Percentiles rank a stretch among this genome's conserved stretches.
These are phyloP conservation scores for Amanita phalloides DNA, from an alignment of 768 basidiomycete species.

Conservation along the genomic window DNA sequence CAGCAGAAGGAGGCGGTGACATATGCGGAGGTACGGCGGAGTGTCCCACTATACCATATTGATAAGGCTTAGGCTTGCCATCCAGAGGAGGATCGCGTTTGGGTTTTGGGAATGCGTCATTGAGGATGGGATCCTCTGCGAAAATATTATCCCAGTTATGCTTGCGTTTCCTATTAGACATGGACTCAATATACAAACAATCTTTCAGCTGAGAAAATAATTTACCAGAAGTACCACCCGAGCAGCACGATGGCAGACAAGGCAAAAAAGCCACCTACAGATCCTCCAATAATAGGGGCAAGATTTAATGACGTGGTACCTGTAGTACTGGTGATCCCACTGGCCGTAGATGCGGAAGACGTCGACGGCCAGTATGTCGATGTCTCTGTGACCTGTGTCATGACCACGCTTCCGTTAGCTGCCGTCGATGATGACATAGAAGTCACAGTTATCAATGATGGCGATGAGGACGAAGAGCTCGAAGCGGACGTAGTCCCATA, in stretches of 20 bases:
- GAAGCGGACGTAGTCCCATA: slow-evolving; percentile 2
- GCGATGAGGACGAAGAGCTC: neutral
- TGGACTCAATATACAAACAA: neutral
- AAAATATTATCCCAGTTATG: slow-evolving; percentile 17
- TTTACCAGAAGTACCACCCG: slow-evolving; percentile 17
- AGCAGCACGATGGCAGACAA: slow-evolving; percentile 14
- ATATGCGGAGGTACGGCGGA: slow-evolving; percentile 20
- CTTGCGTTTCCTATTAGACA: slow-evolving; percentile 12
- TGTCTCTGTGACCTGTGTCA: slow-evolving; percentile 5
- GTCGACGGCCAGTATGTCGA: slow-evolving; percentile 1
- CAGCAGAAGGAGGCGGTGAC: slow-evolving; percentile 25
- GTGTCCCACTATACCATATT: slow-evolving; percentile 52
- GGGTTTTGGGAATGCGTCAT: neutral
- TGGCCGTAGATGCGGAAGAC: neutral
- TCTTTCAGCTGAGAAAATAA: neutral
- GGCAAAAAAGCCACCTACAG: slow-evolving; percentile 15
- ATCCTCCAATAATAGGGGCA: slow-evolving; percentile 18
- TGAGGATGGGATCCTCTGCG: slow-evolving; percentile 9
- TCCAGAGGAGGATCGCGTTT: slow-evolving; percentile 4
- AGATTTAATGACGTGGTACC: slow-evolving; percentile 6
- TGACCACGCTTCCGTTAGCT: slow-evolving; percentile 4
- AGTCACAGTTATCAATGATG: slow-evolving; percentile 8
- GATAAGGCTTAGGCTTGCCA: slow-evolving; percentile 42
- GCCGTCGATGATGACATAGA: slow-evolving; percentile 4
- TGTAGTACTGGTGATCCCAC: neutral